phyloP scores from a whole-genome alignment of 1,284 basidiomycete genomes.

The Trichosporon sp. region DNA sequence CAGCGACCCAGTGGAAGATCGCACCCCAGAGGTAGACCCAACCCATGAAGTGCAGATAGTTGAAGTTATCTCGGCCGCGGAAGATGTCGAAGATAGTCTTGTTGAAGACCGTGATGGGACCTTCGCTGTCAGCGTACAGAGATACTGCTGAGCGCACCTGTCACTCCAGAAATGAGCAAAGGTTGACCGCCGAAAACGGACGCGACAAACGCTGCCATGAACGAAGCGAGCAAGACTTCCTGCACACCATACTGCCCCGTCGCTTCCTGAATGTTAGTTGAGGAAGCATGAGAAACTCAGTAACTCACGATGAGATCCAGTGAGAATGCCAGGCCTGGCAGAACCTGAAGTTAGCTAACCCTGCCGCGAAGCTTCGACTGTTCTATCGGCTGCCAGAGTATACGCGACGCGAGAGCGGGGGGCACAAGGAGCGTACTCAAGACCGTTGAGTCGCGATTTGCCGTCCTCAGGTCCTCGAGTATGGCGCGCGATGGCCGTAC shows the following conservation, averaged over 20 bases:
- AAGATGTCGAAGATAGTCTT: slow-evolving; percentile 82
- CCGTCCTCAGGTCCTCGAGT: too few relatives aligned
- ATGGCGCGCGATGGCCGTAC: too few relatives aligned
- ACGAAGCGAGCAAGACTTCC: slow-evolving; percentile 65
- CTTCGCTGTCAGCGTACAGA: slow-evolving; percentile 41
- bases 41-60: slow-evolving; percentile 79
- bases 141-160: slow-evolving; percentile 54
- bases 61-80: slow-evolving; percentile 38
- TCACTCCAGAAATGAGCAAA: slow-evolving; percentile 87
- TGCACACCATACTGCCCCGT: slow-evolving; percentile 83
- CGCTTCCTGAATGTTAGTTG: slow-evolving; percentile 53
- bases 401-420: too few relatives aligned
- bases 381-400: too few relatives aligned
- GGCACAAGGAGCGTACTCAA: too few relatives aligned
- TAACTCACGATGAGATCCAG: slow-evolving; percentile 70
- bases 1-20: slow-evolving; percentile 83
- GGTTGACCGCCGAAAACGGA: slow-evolving; percentile 86
- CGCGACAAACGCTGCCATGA: slow-evolving; percentile 88
- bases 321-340: slow-evolving; percentile 88
- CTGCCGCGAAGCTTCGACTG: too few relatives aligned
- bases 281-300: not conserved
- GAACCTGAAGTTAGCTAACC: slow-evolving; percentile 52
- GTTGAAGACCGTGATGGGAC: slow-evolving; percentile 85
- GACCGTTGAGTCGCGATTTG: too few relatives aligned
- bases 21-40: slow-evolving; percentile 94